Conservation (phyloP, 2,329 filamentous ascomycete species). For the Aspergillus ochraceus region DNA sequence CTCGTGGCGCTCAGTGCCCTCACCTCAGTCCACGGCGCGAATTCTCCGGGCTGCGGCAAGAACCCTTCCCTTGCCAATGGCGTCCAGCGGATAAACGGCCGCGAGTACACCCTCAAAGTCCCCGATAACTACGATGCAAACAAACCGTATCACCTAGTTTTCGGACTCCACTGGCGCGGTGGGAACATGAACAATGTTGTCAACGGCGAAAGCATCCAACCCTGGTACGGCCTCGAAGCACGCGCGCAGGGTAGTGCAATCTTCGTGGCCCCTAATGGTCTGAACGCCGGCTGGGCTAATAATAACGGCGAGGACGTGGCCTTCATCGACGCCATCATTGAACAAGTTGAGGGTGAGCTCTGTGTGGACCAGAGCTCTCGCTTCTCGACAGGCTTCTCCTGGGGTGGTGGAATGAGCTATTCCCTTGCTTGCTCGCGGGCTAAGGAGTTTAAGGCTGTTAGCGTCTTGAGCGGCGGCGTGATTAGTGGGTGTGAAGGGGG, state of each 20-base stretch:
- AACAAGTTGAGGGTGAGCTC: slow-evolving; percentile 39
- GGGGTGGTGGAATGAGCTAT: slow-evolving; percentile 47
- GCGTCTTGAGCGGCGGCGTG: slow-evolving; percentile 33
- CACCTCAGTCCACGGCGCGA: slow-evolving; percentile 23
- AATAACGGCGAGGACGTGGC: slow-evolving; percentile 42
- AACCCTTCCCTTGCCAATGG: slow-evolving; percentile 1
- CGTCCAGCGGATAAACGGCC: slow-evolving; percentile 10
- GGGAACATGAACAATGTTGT: slow-evolving; percentile 6
- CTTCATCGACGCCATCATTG: slow-evolving; percentile 43
- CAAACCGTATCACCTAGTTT: slow-evolving; percentile 1
- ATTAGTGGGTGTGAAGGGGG: slow-evolving; percentile 40
- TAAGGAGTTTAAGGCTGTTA: slow-evolving; percentile 41
- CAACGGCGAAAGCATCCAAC: slow-evolving; percentile 11
- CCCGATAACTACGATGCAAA: slow-evolving; percentile 4
- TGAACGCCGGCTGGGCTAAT: slow-evolving; percentile 47
- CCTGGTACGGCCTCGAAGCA: slow-evolving; percentile 39
- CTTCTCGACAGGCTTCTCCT: slow-evolving; percentile 50
- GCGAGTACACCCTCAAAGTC: slow-evolving; percentile 3
- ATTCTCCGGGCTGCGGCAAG: slow-evolving; percentile 13
- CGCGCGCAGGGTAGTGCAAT: slow-evolving; percentile 42
- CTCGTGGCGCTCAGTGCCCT: neutral
- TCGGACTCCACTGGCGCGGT: slow-evolving; percentile 6
- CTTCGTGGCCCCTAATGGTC: slow-evolving; percentile 46
- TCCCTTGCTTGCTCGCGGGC: slow-evolving; percentile 45
- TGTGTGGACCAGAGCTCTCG: slow-evolving; percentile 45